A percentile compares a stretch with the other conserved stretches of the same genome.
These are phyloP conservation scores for Eucalyptus sideroxylon DNA, from an alignment of 345 rosid genomes.

Conservation along the genomic window DNA sequence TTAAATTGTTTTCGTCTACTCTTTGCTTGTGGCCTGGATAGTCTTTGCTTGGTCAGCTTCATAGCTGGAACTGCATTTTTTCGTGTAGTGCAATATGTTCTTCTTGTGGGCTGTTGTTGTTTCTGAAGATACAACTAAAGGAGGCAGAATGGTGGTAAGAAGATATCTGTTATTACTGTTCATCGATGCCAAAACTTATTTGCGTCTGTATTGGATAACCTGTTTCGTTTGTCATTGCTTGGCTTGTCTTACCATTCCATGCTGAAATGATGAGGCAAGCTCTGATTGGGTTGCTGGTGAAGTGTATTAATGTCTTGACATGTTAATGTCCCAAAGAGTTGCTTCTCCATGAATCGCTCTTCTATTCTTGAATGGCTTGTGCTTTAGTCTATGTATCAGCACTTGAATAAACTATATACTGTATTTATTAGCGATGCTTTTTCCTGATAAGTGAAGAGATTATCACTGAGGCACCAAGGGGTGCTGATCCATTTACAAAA, in stretches of 20 bases:
- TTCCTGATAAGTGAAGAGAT: background rate
- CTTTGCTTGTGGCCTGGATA: background rate
- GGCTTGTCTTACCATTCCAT: background rate
- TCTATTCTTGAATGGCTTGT: background rate
- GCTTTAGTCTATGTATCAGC: background rate
- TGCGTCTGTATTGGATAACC: background rate
- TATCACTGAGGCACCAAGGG: background rate
- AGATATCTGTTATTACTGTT: background rate
- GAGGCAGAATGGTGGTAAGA: background rate
- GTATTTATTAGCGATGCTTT: background rate
- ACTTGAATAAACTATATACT: background rate
- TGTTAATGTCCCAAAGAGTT: background rate
- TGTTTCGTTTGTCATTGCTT: background rate
- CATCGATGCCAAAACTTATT: background rate
- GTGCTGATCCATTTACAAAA: background rate
- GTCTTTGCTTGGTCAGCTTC: background rate
- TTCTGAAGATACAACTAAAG: background rate
- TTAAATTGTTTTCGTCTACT: background rate
- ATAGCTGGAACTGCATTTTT: background rate
- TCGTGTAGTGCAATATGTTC: background rate
- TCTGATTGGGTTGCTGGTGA: background rate
- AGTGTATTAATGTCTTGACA: background rate
- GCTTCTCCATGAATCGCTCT: background rate
- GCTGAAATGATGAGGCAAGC: background rate
- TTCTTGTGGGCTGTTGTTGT: background rate